These are phyloP conservation scores for Apocynum venetum DNA, from an alignment of 257 asterid genomes.

Conservation along the genomic window DNA sequence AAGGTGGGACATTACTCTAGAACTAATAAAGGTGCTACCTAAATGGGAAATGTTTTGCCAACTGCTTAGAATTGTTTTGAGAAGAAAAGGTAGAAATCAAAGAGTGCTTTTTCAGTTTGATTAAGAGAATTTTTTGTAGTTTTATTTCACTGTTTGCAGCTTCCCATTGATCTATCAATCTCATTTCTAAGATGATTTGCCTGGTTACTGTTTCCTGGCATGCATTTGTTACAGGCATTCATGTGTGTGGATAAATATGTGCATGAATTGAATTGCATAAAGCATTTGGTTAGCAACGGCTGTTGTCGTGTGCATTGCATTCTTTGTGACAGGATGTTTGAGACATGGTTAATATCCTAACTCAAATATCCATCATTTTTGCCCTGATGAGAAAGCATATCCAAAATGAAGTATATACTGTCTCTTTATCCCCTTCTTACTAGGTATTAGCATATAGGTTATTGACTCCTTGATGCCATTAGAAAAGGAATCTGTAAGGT, in stretches of 20 bases:
- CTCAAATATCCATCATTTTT: background rate
- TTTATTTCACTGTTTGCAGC: too few species aligned
- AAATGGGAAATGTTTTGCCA: background rate
- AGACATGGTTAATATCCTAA: background rate
- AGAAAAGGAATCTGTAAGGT: background rate
- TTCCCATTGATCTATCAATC: too few species aligned
- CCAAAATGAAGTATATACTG: background rate
- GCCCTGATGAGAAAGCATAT: background rate
- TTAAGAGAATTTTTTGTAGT: too few species aligned
- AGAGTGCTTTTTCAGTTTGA: too few species aligned
- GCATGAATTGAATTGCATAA: background rate
- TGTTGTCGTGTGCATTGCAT: background rate
- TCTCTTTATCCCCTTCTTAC: background rate
- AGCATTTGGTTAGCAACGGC: background rate
- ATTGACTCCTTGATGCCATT: constrained; percentile 3
- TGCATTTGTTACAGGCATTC: background rate
- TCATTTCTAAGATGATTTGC: too few species aligned
- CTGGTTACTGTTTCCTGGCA: background rate
- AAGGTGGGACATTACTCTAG: too few species aligned
- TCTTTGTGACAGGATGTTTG: background rate
- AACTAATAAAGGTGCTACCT: too few species aligned
- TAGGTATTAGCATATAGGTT: background rate
- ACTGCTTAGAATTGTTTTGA: background rate
- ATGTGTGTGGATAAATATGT: background rate
- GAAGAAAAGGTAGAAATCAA: background rate